A percentile compares a stretch with the other conserved stretches of the same genome.
Evolutionary conservation across 225 moss, liverwort and hornwort species (phyloP).

Genomic region (Thuidium tamariscinum): DNA sequence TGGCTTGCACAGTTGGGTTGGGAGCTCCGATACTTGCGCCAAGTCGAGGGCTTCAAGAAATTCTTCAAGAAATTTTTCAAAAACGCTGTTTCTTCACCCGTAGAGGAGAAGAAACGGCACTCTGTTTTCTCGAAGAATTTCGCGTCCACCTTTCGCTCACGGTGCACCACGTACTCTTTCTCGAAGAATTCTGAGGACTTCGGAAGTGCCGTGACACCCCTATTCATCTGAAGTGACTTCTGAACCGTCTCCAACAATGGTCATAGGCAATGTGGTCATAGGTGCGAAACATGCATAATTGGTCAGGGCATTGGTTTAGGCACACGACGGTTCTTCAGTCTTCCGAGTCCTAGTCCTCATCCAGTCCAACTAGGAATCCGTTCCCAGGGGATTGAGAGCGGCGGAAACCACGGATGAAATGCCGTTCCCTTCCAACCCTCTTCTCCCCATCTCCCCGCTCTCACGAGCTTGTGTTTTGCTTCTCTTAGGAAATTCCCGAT

Average conservation of each 20-base stretch:
- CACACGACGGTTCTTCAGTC: not conserved
- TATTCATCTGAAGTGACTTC: not conserved
- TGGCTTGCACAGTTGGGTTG: no score
- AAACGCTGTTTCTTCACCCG: no score
- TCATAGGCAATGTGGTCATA: not conserved
- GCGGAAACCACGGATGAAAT: slow-evolving; percentile 8
- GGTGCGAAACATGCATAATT: not conserved
- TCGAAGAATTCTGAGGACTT: no score
- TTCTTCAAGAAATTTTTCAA: no score
- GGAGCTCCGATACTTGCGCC: no score
- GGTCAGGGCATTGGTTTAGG: not conserved
- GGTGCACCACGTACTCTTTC: no score
- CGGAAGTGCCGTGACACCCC: no score
- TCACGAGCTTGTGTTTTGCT: not conserved
- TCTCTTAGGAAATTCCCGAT: not conserved
- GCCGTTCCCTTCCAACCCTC: slow-evolving; percentile 2
- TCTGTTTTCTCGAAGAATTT: no score
- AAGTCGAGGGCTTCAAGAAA: no score
- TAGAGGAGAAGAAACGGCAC: no score
- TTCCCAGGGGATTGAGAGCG: not conserved
- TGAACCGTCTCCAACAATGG: not conserved
- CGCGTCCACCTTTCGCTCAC: no score
- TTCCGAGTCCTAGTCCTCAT: not conserved
- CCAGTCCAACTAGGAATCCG: not conserved
- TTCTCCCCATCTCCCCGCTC: not conserved